A percentile compares a stretch with the other conserved stretches of the same genome.
Conservation (phyloP, 768 basidiomycete species). For the Tricholoma terreum region DNA sequence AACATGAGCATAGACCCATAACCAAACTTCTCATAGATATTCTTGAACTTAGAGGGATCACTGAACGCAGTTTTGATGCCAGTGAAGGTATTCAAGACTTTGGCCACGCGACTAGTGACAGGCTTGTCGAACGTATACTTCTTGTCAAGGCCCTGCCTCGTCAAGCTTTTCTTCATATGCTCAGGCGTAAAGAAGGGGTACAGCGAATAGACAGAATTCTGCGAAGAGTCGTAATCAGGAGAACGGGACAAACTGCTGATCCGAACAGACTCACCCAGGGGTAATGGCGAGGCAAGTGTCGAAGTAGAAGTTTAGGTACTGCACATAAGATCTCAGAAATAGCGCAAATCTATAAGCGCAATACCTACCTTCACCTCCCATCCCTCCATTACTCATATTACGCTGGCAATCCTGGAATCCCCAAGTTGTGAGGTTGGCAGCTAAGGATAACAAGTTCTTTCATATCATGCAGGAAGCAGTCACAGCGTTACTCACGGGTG, state of each 20-base stretch:
- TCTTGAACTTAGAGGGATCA: slow-evolving; percentile 35
- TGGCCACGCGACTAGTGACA: slow-evolving; percentile 19
- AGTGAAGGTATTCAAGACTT: slow-evolving; percentile 31
- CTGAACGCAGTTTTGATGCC: slow-evolving; percentile 34
- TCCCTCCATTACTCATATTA: slow-evolving; percentile 31
- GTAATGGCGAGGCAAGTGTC: slow-evolving; percentile 19
- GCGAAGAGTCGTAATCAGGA: background rate
- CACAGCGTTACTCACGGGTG: slow-evolving; percentile 34
- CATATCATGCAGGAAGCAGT: too few relatives aligned
- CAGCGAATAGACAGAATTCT: slow-evolving; percentile 17
- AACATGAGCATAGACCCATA: slow-evolving; percentile 41
- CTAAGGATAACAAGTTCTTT: slow-evolving; percentile 19
- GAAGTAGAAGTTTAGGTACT: slow-evolving; percentile 19
- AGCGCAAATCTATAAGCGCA: background rate
- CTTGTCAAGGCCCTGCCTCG: slow-evolving; percentile 33
- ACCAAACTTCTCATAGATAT: slow-evolving; percentile 35
- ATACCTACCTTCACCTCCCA: slow-evolving; percentile 15
- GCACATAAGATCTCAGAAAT: background rate
- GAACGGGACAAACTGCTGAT: too few relatives aligned
- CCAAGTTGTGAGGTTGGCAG: slow-evolving; percentile 47
- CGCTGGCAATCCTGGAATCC: slow-evolving; percentile 47
- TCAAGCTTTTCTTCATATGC: slow-evolving; percentile 33
- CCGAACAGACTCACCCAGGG: slow-evolving; percentile 10
- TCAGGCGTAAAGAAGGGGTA: slow-evolving; percentile 45
- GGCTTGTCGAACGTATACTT: slow-evolving; percentile 44